Base-by-base conservation (phyloP, 768 basidiomycete genomes). In the Astraeus odoratus region DNA sequence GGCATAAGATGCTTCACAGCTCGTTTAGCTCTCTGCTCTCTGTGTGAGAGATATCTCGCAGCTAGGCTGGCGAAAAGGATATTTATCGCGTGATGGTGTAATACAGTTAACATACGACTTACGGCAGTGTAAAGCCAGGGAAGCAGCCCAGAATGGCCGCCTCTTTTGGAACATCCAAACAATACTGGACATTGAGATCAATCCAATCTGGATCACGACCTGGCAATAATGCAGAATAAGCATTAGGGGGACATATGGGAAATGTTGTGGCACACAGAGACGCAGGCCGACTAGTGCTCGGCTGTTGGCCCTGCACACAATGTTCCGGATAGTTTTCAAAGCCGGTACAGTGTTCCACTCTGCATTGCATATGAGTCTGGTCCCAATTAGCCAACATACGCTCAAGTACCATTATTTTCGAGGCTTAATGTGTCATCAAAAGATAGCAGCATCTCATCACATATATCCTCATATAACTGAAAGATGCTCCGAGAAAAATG, bases 211-310 rank as follows among this genome's bases (percentile, higher is more conserved):
- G 51, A 39, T 74, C 44, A 8, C 69, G 66, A 46, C 74, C 74
- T 75, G 20, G 20, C 4, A 13, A 18, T 3, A 26, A 31, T 31
- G n/a, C n/a, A 41, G 26, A 27, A 29, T 27, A 41, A n/a, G n/a
- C n/a, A n/a, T n/a, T n/a, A n/a, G n/a, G n/a, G n/a, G n/a, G n/a
- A n/a, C n/a, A n/a, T n/a, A n/a, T n/a, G 27, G 12, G n/a, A 31
- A 5, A 31, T 31, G 4, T 31, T 31, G 8, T 34, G 26, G 63
- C 68, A 29, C 35, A 75, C 77, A 77, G 1, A 73, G 40, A 2
- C 75, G 74, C 24, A 68, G 56, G 0, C 77, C 78, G 5, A 79
- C 70, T 43, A 79, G 73, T 0, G 68, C 37, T 15, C 78, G 67
- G 48, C 73, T 76, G 39, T 57, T 70, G 3, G 63, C 56, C 30